Conservation (phyloP, 768 basidiomycete species). For the Naematelia aurantialba region DNA sequence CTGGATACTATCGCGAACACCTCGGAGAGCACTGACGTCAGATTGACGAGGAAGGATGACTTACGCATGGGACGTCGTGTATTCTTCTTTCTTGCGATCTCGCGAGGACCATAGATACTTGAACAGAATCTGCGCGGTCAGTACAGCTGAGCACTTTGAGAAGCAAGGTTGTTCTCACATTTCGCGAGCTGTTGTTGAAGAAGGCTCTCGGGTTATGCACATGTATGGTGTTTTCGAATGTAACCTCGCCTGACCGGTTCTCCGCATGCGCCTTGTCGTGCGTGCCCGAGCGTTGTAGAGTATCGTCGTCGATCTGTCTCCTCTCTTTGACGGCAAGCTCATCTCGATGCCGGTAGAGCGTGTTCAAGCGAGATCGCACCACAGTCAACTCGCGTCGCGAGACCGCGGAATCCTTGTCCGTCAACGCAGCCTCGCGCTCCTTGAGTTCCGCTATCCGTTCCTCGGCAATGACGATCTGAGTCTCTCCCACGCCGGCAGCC, state of each 20-base stretch:
- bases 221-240: constrained; percentile 85
- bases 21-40: constrained; percentile 13
- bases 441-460: constrained; percentile 59
- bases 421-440: background rate
- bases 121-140: constrained; percentile 66
- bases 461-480: constrained; percentile 63
- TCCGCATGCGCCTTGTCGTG: background rate
- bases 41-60: constrained; percentile 27
- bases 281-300: constrained; percentile 11
- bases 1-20: constrained; percentile 11
- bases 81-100: constrained; percentile 72
- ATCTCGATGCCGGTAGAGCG: constrained; percentile 14
- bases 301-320: constrained; percentile 21
- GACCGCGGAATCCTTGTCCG: background rate
- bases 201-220: constrained; percentile 79
- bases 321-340: constrained; percentile 11
- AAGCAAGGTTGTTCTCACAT: too few species aligned
- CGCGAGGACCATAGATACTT: constrained; percentile 83
- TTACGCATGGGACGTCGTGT: constrained; percentile 80
- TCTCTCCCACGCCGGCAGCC: constrained; percentile 62
- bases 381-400: background rate
- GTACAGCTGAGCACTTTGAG: constrained; percentile 1
- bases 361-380: constrained; percentile 1
- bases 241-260: constrained; percentile 51
- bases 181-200: constrained; percentile 70